A percentile compares a stretch with the other conserved stretches of the same genome.
These are phyloP conservation scores for Gaertneriomyces sp. DNA, from an alignment of 192 early-diverging fungal genomes.

Conservation along the genomic window DNA sequence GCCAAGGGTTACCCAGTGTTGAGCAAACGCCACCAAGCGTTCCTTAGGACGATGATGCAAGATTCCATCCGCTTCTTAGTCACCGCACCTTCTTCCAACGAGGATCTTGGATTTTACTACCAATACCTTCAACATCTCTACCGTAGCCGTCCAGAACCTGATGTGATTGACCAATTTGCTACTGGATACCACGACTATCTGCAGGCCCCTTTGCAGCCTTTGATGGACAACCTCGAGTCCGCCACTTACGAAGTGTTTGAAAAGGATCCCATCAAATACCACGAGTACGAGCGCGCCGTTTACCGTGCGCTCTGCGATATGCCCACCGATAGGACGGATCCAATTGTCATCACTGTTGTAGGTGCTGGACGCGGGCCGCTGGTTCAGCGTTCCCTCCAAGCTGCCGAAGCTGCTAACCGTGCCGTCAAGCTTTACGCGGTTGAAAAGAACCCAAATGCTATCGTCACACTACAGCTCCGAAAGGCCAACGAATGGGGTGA, in stretches of 20 bases:
- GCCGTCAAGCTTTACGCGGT: conserved; percentile 76
- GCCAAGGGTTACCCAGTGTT: conserved; percentile 86
- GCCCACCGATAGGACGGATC: not conserved
- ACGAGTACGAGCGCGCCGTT: conserved; percentile 73
- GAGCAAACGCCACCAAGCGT: conserved; percentile 67
- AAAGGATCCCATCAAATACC: conserved; percentile 91
- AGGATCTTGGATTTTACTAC: conserved; percentile 40
- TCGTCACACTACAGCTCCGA: conserved; percentile 76
- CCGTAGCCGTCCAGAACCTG: conserved; percentile 54
- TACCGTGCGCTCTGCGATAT: conserved; percentile 9
- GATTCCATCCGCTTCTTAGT: not conserved
- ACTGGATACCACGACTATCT: conserved; percentile 83
- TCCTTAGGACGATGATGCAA: conserved; percentile 53
- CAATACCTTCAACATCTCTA: conserved; percentile 79
- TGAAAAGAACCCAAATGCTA: conserved; percentile 96
- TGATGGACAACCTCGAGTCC: conserved; percentile 93
- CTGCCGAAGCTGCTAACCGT: conserved; percentile 58
- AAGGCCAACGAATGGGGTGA: conserved; percentile 76
- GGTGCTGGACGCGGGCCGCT: conserved; percentile 96
- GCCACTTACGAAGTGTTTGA: conserved; percentile 96
- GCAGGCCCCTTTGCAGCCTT: conserved; percentile 74
- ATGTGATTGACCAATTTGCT: conserved; percentile 70
- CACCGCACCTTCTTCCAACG: not conserved
- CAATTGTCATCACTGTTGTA: conserved; percentile 81
- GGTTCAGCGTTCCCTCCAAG: conserved; percentile 80